phyloP scores from a whole-genome alignment of 2,329 filamentous ascomycete species.

The Tothia fuscella region DNA sequence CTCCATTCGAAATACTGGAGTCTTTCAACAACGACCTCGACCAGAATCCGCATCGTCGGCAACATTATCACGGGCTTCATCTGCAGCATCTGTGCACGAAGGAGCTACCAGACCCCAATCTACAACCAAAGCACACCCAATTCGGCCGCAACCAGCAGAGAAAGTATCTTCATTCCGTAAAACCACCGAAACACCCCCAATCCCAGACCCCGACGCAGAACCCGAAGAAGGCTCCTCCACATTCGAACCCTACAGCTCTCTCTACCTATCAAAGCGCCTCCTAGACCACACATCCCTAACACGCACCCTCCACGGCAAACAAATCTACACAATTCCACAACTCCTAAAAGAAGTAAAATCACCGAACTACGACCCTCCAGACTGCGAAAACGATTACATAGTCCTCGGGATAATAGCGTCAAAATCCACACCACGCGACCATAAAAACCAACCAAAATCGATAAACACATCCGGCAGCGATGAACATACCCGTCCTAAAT shows the following conservation, averaged over 20 bases:
- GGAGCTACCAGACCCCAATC: too few relatives aligned
- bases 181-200: not conserved
- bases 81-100: too few relatives aligned
- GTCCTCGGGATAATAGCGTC: constrained; percentile 78
- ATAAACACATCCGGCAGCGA: constrained; percentile 30
- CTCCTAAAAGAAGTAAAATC: constrained; percentile 70
- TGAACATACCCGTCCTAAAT: constrained; percentile 58
- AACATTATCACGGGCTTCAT: too few relatives aligned
- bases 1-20: too few relatives aligned
- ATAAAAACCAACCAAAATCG: constrained; percentile 35
- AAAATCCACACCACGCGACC: constrained; percentile 68
- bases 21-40: too few relatives aligned
- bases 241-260: constrained; percentile 71
- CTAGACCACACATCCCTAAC: constrained; percentile 71
- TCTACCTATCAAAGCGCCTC: constrained; percentile 72
- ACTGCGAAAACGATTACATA: constrained; percentile 72
- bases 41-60: too few relatives aligned
- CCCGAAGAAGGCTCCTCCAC: constrained; percentile 1
- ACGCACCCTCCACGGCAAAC: constrained; percentile 67
- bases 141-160: not conserved
- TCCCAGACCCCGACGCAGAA: not conserved
- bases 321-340: constrained; percentile 65
- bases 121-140: too few relatives aligned
- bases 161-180: not conserved
- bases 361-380: constrained; percentile 67